These are phyloP conservation scores for Sphenostylis stenocarpa DNA, from an alignment of 306 rosid genomes.

Conservation along the genomic window DNA sequence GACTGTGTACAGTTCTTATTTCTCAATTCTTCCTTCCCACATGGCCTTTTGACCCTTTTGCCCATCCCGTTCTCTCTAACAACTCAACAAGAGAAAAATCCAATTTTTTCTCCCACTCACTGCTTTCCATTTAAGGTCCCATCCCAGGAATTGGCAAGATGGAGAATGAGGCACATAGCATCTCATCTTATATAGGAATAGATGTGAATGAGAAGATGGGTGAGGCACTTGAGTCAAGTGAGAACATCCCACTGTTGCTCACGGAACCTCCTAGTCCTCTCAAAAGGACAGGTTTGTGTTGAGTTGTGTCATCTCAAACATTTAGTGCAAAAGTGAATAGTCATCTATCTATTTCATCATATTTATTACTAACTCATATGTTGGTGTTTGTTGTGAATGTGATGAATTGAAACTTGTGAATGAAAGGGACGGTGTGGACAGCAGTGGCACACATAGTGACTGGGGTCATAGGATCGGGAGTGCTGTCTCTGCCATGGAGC, in stretches of 20 bases:
- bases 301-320: neutral
- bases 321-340: neutral
- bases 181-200: neutral
- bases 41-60: neutral
- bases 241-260: constrained; percentile 19
- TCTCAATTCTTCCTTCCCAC: neutral
- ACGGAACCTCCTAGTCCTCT: neutral
- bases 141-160: neutral
- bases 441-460: constrained; percentile 59
- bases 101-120: neutral
- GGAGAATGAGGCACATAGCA: neutral
- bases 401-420: neutral
- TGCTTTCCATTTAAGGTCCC: neutral
- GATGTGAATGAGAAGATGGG: neutral
- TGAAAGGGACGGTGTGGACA: constrained; percentile 52
- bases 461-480: constrained; percentile 68
- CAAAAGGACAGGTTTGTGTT: constrained; percentile 37
- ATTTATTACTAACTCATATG: neutral
- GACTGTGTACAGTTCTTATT: too few species aligned
- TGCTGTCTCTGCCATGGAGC: constrained; percentile 55
- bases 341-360: neutral
- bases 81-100: neutral
- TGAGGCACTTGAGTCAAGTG: neutral
- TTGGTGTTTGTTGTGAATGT: neutral
- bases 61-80: neutral